These are phyloP conservation scores for Glaciozyma antarctica DNA, from an alignment of 768 basidiomycete species.

Conservation along the genomic window DNA sequence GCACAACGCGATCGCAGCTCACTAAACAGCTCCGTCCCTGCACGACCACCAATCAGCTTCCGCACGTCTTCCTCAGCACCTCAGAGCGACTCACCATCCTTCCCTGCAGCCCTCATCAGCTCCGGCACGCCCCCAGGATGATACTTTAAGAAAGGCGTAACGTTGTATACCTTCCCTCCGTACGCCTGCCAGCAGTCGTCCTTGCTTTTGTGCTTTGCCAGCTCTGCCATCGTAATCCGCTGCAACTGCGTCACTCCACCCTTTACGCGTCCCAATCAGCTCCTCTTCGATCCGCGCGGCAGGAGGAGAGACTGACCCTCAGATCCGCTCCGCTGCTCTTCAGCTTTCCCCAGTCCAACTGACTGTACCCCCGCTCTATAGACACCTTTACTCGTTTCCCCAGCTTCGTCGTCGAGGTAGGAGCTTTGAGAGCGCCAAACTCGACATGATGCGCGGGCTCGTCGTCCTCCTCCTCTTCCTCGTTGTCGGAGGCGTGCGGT, in stretches of 20 bases:
- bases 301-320: conserved; percentile 45
- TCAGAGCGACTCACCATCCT: conserved; percentile 53
- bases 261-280: conserved; percentile 35
- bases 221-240: conserved; percentile 64
- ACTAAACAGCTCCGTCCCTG: conserved; percentile 77
- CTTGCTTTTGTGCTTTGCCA: conserved; percentile 68
- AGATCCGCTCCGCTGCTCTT: conserved; percentile 73
- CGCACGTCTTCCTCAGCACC: not conserved
- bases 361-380: conserved; percentile 79
- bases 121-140: conserved; percentile 94
- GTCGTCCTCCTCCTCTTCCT: not conserved
- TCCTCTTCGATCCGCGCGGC: conserved; percentile 21
- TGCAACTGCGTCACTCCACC: conserved; percentile 58
- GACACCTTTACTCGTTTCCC: conserved; percentile 62
- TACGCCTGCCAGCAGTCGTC: conserved; percentile 91
- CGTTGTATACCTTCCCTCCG: conserved; percentile 91
- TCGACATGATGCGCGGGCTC: not conserved
- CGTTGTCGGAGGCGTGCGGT: conserved; percentile 1
- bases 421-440: conserved; percentile 39
- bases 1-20: conserved; percentile 36
- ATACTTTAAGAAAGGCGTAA: conserved; percentile 78
- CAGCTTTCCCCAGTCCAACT: conserved; percentile 86
- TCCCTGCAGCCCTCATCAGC: conserved; percentile 85
- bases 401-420: conserved; percentile 51
- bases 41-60: not conserved